phyloP scores from a whole-genome alignment of 805 yeast species.

The Barnettozyma siamensis region DNA sequence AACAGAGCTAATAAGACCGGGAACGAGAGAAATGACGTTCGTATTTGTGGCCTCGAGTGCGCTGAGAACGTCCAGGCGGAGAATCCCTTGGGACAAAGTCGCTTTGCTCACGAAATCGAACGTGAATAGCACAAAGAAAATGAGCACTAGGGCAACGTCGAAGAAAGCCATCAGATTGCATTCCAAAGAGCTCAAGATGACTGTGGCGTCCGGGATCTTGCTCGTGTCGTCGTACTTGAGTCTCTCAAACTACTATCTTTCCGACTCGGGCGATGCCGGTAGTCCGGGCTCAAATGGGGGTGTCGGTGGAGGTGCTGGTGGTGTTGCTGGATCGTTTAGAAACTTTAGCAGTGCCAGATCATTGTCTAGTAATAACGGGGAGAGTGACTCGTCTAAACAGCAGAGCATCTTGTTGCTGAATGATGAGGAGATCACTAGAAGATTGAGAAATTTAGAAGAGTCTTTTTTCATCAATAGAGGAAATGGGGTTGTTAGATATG shows the following conservation, averaged over 20 bases:
- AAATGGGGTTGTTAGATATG: conserved; percentile 84
- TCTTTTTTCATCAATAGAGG: conserved; percentile 76
- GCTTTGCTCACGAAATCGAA: not conserved
- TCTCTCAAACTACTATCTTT: conserved; percentile 19
- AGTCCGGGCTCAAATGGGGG: no score
- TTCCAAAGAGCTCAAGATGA: conserved; percentile 19
- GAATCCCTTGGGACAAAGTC: not conserved
- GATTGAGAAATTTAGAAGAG: conserved; percentile 70
- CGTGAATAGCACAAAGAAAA: not conserved
- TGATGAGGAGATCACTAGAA: conserved; percentile 66
- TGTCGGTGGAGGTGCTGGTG: not conserved
- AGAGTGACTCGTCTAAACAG: conserved; percentile 29
- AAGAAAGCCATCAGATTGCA: not conserved
- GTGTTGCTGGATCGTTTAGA: conserved; percentile 10
- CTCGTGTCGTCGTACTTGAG: conserved; percentile 25
- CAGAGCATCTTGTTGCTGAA: conserved; percentile 51
- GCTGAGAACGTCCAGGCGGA: conserved; percentile 1
- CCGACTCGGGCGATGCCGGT: conserved; percentile 23
- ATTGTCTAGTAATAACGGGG: conserved; percentile 4
- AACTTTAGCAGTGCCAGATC: conserved; percentile 21
- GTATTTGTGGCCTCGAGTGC: conserved; percentile 7
- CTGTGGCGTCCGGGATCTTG: conserved; percentile 25
- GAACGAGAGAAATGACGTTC: conserved; percentile 1
- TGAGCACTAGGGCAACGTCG: not conserved
- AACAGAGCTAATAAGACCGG: not conserved